A percentile compares a stretch with the other conserved stretches of the same genome.
Conservation (phyloP, 176 grass and related monocot species). For the Puccinellia tenuiflora region DNA sequence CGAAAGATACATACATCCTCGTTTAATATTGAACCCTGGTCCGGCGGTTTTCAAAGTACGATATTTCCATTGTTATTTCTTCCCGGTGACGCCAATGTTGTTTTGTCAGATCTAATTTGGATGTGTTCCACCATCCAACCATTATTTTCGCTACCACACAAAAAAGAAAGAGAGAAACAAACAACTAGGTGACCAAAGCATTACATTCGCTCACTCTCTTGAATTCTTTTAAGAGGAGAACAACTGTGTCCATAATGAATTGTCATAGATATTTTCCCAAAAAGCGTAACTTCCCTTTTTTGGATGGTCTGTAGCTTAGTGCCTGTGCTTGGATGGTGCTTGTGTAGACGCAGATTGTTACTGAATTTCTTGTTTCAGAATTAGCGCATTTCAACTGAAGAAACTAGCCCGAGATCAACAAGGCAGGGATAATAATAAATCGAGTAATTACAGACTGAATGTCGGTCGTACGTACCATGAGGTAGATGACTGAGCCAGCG, state of each 20-base stretch:
- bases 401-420: not conserved
- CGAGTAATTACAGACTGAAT: not conserved
- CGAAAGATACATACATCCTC: not conserved
- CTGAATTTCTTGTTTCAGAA: not conserved
- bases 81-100: not conserved
- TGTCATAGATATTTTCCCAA: not conserved
- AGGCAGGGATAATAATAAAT: too few species aligned
- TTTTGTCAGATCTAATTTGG: conserved; percentile 3
- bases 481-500: conserved; percentile 61
- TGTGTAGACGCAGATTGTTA: too few species aligned
- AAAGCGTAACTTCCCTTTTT: too few species aligned
- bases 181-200: not conserved
- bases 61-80: not conserved
- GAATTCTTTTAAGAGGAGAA: not conserved
- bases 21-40: not conserved
- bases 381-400: not conserved
- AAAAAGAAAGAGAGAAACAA: not conserved
- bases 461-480: conserved; percentile 44
- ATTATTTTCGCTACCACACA: not conserved
- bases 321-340: too few species aligned
- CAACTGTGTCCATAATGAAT: not conserved
- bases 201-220: not conserved
- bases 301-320: too few species aligned
- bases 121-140: not conserved
- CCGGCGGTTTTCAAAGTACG: not conserved